phyloP scores from a whole-genome alignment of 2,329 filamentous ascomycete genomes.

The Stachybotrys chartarum region DNA sequence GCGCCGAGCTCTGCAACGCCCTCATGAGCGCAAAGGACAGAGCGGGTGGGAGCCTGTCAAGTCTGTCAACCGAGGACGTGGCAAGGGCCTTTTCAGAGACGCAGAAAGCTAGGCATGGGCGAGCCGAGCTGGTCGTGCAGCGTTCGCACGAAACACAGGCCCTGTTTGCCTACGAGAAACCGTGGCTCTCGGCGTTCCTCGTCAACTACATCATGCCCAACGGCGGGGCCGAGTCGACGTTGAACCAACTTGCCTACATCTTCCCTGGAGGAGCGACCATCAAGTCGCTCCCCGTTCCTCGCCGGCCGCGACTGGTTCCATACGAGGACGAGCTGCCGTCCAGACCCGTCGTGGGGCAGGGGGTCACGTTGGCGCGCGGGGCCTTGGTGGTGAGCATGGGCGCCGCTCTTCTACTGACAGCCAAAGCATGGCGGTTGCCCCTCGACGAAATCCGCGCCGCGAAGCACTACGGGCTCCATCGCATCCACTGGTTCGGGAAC shows the following conservation, averaged over 20 bases:
- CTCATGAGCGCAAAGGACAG: background rate
- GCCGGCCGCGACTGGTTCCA: background rate
- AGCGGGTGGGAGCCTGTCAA: slow-evolving; percentile 3
- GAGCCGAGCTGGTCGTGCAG: background rate
- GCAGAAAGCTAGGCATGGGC: slow-evolving; percentile 8
- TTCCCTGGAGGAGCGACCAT: background rate
- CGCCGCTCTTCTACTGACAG: background rate
- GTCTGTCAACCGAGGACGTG: slow-evolving; percentile 2
- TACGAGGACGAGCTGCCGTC: background rate
- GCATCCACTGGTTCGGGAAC: background rate
- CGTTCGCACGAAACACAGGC: background rate
- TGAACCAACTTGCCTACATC: background rate
- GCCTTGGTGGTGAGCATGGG: no score
- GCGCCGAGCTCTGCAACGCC: slow-evolving; percentile 2
- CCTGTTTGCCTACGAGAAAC: slow-evolving; percentile 1
- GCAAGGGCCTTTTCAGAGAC: slow-evolving; percentile 8
- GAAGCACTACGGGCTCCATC: background rate
- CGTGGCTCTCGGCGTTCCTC: background rate
- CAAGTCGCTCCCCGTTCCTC: background rate
- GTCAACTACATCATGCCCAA: background rate
- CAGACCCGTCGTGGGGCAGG: background rate
- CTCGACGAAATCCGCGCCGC: background rate
- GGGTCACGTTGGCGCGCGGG: no score
- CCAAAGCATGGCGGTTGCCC: background rate
- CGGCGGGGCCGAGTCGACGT: background rate